These are phyloP conservation scores for Paecilomyces formosus DNA, from an alignment of 2,329 filamentous ascomycete species.

Conservation along the genomic window DNA sequence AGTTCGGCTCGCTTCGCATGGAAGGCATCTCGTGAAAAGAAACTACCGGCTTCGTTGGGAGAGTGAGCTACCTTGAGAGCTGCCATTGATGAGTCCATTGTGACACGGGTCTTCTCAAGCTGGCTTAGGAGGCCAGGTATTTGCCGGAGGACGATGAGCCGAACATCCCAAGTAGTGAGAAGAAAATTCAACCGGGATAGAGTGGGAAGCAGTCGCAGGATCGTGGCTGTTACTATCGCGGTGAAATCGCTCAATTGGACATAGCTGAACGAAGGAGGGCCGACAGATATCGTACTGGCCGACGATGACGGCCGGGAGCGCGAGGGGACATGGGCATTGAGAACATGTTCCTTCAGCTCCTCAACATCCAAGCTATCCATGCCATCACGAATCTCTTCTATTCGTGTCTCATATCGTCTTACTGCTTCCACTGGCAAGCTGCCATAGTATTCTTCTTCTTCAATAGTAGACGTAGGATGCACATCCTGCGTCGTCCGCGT, in stretches of 20 bases:
- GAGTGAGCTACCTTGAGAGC: conserved; percentile 17
- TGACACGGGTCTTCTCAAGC: conserved; percentile 41
- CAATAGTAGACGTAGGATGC: conserved; percentile 14
- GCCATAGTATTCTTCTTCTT: conserved; percentile 53
- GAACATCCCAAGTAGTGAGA: conserved; percentile 70
- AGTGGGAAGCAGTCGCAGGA: conserved; percentile 79
- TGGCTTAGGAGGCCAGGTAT: conserved; percentile 62
- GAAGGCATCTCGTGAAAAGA: conserved; percentile 31
- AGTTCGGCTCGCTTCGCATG: conserved; percentile 47
- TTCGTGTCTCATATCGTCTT: conserved; percentile 59
- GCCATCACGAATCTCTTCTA: conserved; percentile 61
- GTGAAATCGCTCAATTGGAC: conserved; percentile 80
- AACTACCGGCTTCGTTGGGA: conserved; percentile 17
- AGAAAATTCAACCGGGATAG: conserved; percentile 65
- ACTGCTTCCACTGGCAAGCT: conserved; percentile 61
- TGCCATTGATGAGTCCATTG: conserved; percentile 26
- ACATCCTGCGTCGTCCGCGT: conserved; percentile 2
- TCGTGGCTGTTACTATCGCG: conserved; percentile 81
- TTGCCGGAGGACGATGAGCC: conserved; percentile 66
- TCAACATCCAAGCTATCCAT: conserved; percentile 45
- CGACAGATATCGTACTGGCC: conserved; percentile 35
- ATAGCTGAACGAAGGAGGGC: conserved; percentile 42
- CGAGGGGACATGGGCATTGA: conserved; percentile 68
- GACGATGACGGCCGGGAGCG: conserved; percentile 47
- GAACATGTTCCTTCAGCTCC: conserved; percentile 80